Evolutionary conservation across 306 rosid genomes (phyloP), one percentile per base, ranked within the genome.

Genomic region (Rosa rugosa): DNA sequence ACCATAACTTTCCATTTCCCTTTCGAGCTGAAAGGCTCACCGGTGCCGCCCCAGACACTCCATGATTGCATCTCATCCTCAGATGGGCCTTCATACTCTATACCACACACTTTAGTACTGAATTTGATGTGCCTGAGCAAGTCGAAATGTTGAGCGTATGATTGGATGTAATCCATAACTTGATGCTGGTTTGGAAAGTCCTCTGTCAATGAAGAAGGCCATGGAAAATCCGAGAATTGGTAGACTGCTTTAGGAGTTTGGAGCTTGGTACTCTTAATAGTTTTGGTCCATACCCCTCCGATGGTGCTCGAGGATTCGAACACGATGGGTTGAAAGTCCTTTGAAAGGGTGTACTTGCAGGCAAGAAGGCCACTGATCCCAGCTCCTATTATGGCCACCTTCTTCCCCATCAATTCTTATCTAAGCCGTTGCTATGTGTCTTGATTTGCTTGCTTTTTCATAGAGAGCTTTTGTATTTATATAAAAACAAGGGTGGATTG

Each of bases 321-420:
- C 16, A 91, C 87, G 0, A 84, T 80, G 20, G 91, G 93, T 38
- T 49, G 75, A 64, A 87, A 87, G 6, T 90, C 96, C 74, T 86
- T 87, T 23, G 83, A 70, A 22, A 70, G 60, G 20, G 85, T 42
- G 85, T 89, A 87, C 64, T 89, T 91, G 83, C 91, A 87, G 54
- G 96, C 93, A 0, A 91, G 72, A 65, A 91, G 96, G 67, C 96
- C 96, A 54, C 96, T 89, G 18, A 76, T 75, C 1, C 96, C 96
- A 1, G 88, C 93, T 31, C 93, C 93, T 2, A 91, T 38, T 9
- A 91, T 86, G 69, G 82, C 89, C 11, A 89, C 87, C 44, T 78
- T 11, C 82, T 47, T 83, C 69, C 71, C 85, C 62, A 54, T 54
- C 51, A 47, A 0, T 47, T 47, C 51, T 47, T 4, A 12, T 47